These are phyloP conservation scores for Mallotus repandus DNA, from an alignment of 441 rosid species.

Conservation along the genomic window DNA sequence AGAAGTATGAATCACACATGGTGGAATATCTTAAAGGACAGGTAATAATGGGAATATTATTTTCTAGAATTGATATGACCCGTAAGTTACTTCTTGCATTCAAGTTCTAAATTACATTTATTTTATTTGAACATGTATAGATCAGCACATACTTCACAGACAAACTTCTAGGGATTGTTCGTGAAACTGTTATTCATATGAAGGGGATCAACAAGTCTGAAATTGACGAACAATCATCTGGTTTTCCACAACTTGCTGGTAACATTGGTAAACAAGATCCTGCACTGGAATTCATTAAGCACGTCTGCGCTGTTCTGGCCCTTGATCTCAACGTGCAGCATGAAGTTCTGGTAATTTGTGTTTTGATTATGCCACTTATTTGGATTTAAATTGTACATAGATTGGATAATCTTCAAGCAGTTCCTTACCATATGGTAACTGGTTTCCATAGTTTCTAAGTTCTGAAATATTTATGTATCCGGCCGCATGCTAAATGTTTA, in stretches of 20 bases:
- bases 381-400: neutral
- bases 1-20: constrained; percentile 62
- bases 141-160: constrained; percentile 65
- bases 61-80: constrained; percentile 15
- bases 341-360: constrained; percentile 69
- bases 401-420: neutral
- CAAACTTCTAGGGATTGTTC: constrained; percentile 66
- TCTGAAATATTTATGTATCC: neutral
- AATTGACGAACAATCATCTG: constrained; percentile 30
- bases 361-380: neutral
- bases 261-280: constrained; percentile 48
- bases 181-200: constrained; percentile 59
- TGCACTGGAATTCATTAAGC: constrained; percentile 81
- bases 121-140: constrained; percentile 36
- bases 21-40: constrained; percentile 67
- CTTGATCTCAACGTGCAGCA: constrained; percentile 85
- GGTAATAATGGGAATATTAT: constrained; percentile 41
- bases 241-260: constrained; percentile 32
- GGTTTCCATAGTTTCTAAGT: neutral
- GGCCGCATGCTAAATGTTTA: neutral
- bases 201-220: constrained; percentile 50
- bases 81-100: constrained; percentile 15
- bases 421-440: neutral
- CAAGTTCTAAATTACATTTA: constrained; percentile 18
- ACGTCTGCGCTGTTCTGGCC: constrained; percentile 72